Evolutionary conservation across 257 asterid species (phyloP).

Genomic region (Nicotiana obtusifolia): DNA sequence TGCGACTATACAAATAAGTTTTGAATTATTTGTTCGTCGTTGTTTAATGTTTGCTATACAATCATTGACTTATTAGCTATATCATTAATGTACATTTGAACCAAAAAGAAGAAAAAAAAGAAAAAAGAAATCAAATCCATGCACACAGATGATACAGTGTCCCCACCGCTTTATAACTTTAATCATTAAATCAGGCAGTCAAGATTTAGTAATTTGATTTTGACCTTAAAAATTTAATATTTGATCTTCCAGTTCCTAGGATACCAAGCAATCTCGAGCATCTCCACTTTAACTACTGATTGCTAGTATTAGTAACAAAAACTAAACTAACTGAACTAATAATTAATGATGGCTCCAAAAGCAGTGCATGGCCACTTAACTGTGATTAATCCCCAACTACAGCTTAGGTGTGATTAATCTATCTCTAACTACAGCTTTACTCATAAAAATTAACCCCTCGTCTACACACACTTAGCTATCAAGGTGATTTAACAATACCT

Average conservation of each 20-base stretch:
- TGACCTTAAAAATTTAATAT: not conserved
- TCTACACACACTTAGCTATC: too few species aligned
- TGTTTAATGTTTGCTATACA: not conserved
- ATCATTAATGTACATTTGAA: not conserved
- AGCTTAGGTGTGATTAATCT: too few species aligned
- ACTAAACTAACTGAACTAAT: slow-evolving; percentile 1
- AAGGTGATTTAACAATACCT: too few species aligned
- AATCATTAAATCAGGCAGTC: not conserved
- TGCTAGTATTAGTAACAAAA: not conserved
- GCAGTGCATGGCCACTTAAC: not conserved
- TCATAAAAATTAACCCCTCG: too few species aligned
- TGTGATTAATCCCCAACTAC: not conserved
- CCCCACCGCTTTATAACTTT: not conserved
- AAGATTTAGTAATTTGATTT: not conserved
- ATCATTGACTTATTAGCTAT: not conserved
- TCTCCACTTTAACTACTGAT: not conserved
- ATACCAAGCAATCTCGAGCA: slow-evolving; percentile 13
- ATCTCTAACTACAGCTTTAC: too few species aligned
- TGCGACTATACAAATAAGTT: too few species aligned
- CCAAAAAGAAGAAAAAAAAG: not conserved
- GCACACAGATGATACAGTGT: not conserved
- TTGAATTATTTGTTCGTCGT: not conserved
- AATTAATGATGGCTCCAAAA: slow-evolving; percentile 6
- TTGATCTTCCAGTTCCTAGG: not conserved
- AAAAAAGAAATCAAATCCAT: not conserved